These are phyloP conservation scores for Botrytis medusae DNA, from an alignment of 2,329 filamentous ascomycete genomes.

Conservation along the genomic window DNA sequence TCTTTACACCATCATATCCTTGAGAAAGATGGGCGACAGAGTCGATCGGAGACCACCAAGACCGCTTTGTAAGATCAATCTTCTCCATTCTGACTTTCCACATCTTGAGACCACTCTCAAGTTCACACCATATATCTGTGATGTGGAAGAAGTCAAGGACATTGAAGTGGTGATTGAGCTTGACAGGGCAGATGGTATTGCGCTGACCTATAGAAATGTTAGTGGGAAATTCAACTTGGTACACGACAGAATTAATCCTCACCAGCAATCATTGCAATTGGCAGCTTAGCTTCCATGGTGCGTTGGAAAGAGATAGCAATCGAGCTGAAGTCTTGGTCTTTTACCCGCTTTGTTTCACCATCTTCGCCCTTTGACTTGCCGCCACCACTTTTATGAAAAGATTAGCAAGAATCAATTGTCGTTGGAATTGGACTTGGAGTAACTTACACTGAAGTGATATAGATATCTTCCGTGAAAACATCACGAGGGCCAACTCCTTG, in stretches of 20 bases:
- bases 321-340: conserved; percentile 46
- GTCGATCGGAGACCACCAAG: conserved; percentile 56
- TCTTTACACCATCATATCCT: conserved; percentile 27
- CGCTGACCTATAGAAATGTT: conserved; percentile 47
- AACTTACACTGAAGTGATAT: conserved; percentile 62
- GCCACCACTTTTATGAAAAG: conserved; percentile 49
- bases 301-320: conserved; percentile 38
- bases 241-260: conserved; percentile 30
- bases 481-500: conserved; percentile 54
- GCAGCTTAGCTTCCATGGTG: conserved; percentile 47
- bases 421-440: not conserved
- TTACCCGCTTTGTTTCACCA: conserved; percentile 44
- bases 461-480: conserved; percentile 57
- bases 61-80: conserved; percentile 48
- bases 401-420: conserved; percentile 23
- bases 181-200: conserved; percentile 49
- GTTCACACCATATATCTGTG: conserved; percentile 68
- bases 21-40: conserved; percentile 5
- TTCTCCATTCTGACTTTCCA: conserved; percentile 67
- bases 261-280: conserved; percentile 58
- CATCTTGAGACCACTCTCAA: conserved; percentile 39
- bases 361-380: conserved; percentile 48
- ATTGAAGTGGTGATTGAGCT: conserved; percentile 58
- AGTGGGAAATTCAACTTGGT: not conserved
- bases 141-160: conserved; percentile 69